Evolutionary conservation across 495 filamentous ascomycete species (phyloP).

Genomic region (Penicillium lividum): DNA sequence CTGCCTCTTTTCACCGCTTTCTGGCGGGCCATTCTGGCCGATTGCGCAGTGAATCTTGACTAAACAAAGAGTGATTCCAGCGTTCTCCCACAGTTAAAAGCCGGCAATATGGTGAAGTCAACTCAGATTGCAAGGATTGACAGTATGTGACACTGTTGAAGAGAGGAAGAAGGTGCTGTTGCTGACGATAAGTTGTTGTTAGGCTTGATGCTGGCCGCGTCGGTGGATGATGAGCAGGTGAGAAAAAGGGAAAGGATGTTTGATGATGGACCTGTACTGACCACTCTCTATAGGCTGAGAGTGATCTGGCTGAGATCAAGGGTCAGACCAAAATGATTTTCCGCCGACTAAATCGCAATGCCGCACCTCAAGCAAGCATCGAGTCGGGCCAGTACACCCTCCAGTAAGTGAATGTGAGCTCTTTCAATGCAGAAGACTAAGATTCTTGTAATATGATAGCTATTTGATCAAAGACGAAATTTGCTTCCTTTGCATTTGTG

Average conservation of each 20-base stretch:
- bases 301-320: constrained; percentile 84
- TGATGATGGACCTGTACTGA: neutral
- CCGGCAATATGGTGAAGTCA: constrained; percentile 79
- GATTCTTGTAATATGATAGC: constrained; percentile 43
- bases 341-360: constrained; percentile 78
- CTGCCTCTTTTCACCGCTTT: constrained; percentile 43
- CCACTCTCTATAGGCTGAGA: constrained; percentile 55
- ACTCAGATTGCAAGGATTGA: constrained; percentile 94
- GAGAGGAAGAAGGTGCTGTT: constrained; percentile 3
- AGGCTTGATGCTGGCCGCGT: constrained; percentile 94
- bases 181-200: constrained; percentile 30
- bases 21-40: constrained; percentile 36
- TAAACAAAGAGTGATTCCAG: constrained; percentile 18
- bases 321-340: constrained; percentile 87
- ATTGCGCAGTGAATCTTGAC: constrained; percentile 9
- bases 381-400: constrained; percentile 82
- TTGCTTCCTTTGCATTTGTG: constrained; percentile 90
- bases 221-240: constrained; percentile 87
- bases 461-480: constrained; percentile 82
- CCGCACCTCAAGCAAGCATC: constrained; percentile 89
- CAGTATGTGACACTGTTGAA: constrained; percentile 53
- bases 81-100: constrained; percentile 1
- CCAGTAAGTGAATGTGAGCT: constrained; percentile 60
- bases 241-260: constrained; percentile 12
- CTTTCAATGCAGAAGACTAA: constrained; percentile 3